Percentiles rank a stretch among this genome's conserved stretches.
These are phyloP conservation scores for Raddia distichophylla DNA, from an alignment of 176 grass and related monocot species.

Conservation along the genomic window DNA sequence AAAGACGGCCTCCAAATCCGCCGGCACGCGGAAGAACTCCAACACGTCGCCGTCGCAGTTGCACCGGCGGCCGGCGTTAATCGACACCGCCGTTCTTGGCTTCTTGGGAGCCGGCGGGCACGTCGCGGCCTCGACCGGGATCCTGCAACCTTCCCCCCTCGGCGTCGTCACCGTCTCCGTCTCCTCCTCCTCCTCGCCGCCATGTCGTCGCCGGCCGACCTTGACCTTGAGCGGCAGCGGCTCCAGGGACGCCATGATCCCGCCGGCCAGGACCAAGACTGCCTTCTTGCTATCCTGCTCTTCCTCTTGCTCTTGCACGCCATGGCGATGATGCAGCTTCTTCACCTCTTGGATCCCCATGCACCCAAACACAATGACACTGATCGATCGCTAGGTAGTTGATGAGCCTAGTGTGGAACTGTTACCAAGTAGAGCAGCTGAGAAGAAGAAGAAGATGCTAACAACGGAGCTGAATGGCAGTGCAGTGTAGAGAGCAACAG, in stretches of 20 bases:
- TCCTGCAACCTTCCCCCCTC: conserved; percentile 40
- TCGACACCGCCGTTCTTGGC: conserved; percentile 36
- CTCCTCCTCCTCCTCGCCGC: not conserved
- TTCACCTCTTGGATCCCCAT: conserved; percentile 44
- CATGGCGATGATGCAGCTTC: conserved; percentile 13
- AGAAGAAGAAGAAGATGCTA: not conserved
- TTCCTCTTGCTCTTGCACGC: conserved; percentile 1
- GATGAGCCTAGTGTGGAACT: too few species aligned
- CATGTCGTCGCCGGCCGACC: conserved; percentile 25
- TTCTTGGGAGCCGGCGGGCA: conserved; percentile 68
- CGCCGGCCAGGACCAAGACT: conserved; percentile 17
- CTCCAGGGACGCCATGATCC: not conserved
- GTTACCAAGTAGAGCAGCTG: not conserved
- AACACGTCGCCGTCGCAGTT: conserved; percentile 42
- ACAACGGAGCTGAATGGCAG: not conserved
- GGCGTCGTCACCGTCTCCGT: conserved; percentile 45
- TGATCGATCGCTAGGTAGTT: too few species aligned
- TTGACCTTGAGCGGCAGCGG: conserved; percentile 42
- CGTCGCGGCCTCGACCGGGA: conserved; percentile 35
- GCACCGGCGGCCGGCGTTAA: conserved; percentile 33
- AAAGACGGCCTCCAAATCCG: conserved; percentile 52
- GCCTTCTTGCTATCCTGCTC: not conserved
- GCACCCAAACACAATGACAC: not conserved
- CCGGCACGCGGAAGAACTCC: conserved; percentile 61
- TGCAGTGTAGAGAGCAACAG: not conserved